A percentile compares a stretch with the other conserved stretches of the same genome.
These are phyloP conservation scores for Chiua virens DNA, from an alignment of 768 basidiomycete species.

Conservation along the genomic window DNA sequence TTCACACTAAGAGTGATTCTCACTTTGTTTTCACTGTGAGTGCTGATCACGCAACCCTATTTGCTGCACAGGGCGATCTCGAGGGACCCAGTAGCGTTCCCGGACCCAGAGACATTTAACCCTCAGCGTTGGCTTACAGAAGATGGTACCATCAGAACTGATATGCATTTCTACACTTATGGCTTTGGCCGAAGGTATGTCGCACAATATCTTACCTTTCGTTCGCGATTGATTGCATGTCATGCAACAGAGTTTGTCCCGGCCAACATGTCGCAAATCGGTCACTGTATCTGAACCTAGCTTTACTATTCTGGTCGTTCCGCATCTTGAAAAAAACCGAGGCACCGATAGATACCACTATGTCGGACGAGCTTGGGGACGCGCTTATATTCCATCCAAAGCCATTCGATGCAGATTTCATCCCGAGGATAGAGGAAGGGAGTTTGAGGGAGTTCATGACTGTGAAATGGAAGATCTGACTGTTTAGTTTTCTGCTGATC, in stretches of 20 bases:
- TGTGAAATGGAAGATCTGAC: not conserved
- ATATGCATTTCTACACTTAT: conserved; percentile 42
- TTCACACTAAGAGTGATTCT: too few species aligned
- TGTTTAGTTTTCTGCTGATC: too few species aligned
- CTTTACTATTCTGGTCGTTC: conserved; percentile 64
- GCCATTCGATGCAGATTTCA: conserved; percentile 57
- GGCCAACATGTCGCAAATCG: conserved; percentile 47
- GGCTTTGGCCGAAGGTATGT: too few species aligned
- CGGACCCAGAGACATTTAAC: too few species aligned
- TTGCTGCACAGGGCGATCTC: too few species aligned
- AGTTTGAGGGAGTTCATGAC: conserved; percentile 15
- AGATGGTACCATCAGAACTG: conserved; percentile 36
- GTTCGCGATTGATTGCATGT: too few species aligned
- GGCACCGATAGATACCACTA: too few species aligned
- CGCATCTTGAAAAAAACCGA: conserved; percentile 44
- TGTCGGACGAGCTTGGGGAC: conserved; percentile 43
- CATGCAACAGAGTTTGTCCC: too few species aligned
- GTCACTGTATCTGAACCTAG: conserved; percentile 62
- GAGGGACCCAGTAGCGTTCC: too few species aligned
- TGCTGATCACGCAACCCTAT: too few species aligned
- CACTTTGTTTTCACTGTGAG: too few species aligned
- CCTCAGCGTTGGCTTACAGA: too few species aligned
- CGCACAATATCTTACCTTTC: not conserved
- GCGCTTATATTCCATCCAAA: conserved; percentile 54
- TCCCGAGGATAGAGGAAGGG: conserved; percentile 37